A percentile compares a stretch with the other conserved stretches of the same genome.
Conservation (phyloP, 2,329 filamentous ascomycete genomes). For the Alternaria consortialis region DNA sequence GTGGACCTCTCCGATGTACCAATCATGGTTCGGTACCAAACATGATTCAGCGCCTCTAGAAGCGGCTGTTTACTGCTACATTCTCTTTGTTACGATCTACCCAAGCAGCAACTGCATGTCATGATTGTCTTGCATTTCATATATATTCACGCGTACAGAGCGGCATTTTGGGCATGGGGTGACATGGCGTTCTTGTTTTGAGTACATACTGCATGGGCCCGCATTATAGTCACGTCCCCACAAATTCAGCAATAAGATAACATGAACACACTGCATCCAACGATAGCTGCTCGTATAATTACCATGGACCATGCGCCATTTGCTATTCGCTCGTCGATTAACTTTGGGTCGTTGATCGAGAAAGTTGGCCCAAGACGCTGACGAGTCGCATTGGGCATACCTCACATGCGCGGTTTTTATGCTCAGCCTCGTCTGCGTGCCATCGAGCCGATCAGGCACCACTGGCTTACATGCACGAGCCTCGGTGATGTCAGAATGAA, state of each 20-base stretch:
- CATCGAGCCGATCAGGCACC: constrained; percentile 19
- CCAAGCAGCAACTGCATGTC: constrained; percentile 6
- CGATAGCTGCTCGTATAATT: neutral
- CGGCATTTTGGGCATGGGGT: constrained; percentile 17
- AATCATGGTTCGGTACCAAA: constrained; percentile 41
- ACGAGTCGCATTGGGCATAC: neutral
- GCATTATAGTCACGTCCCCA: constrained; percentile 4
- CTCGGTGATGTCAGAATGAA: constrained; percentile 15
- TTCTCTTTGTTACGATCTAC: neutral
- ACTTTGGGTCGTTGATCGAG: neutral
- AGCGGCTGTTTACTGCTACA: constrained; percentile 6
- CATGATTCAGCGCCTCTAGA: constrained; percentile 33
- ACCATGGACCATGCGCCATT: neutral
- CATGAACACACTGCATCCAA: neutral
- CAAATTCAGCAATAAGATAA: constrained; percentile 21
- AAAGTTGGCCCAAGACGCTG: neutral
- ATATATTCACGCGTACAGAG: constrained; percentile 16
- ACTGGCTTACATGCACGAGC: constrained; percentile 5
- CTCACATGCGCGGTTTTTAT: constrained; percentile 18
- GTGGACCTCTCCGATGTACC: constrained; percentile 48
- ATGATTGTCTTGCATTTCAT: constrained; percentile 17
- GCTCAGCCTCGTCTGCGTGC: constrained; percentile 16
- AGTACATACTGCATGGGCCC: constrained; percentile 20
- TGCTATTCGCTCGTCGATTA: neutral
- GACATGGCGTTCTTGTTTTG: constrained; percentile 20